Base-by-base conservation (phyloP, 495 filamentous ascomycete species). In the Aspergillus egyptiacus region DNA sequence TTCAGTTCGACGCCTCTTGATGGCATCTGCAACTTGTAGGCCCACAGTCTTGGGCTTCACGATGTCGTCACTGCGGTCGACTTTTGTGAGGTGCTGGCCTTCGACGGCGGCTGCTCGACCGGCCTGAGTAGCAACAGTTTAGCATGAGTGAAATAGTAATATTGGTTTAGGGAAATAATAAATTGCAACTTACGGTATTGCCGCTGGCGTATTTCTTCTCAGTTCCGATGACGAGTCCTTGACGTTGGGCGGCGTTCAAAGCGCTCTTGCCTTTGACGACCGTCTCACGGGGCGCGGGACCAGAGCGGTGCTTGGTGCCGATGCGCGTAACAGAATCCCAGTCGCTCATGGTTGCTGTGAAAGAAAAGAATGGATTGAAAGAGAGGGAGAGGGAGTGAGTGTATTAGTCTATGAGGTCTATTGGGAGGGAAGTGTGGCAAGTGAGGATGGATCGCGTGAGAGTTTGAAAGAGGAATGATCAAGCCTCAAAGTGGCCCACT, bases 1-100 rank as follows among this genome's bases (percentile, higher is more conserved):
- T 61, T 81, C 86, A 74, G 72, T 86, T 31, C 88, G 83, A 48
- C 81, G 79, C 60, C 78, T 75, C 56, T 80, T 78, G 78, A 98
- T 95, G 19, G 84, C 88, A 49, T 85, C 78, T 52, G 85, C 90
- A 51, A 97, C 89, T 42, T 80, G 73, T 52, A 71, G 65, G 57
- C 90, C 88, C 39, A 96, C 78, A 45, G 89, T 95, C 69, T 90
- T 91, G 57, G 89, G 89, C 74, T 95, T 95, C 67, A 96, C 82
- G 72, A 96, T 95, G 66, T 96, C 93, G 77, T 97, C 94, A 67
- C 82, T 80, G 58, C 93, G 93, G 78, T 97, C 93, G 65, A 99
- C 90, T 77, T 96, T 99, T 35, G 93, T 97, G 43, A 97, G 77
- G 63, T 86, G 89, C 70, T 99, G 93, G 61, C 93, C 93, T 75